Evolutionary conservation across 2,329 filamentous ascomycete species (phyloP), one percentile per base, ranked within the genome.

Genomic region (Fusarium algeriense): DNA sequence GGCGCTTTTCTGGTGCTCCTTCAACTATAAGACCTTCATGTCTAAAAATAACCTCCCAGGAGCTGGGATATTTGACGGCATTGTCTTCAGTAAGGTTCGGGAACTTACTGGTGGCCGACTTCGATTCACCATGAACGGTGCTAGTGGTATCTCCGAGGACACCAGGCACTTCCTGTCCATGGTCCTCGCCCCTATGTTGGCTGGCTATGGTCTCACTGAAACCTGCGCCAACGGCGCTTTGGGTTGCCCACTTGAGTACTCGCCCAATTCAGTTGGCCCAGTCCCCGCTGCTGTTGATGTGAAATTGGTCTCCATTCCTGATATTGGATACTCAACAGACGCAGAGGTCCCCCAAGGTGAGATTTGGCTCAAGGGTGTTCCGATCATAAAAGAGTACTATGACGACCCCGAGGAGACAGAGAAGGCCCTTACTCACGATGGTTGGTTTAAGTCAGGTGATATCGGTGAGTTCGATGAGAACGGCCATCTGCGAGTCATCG

Each of bases 381-480:
- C 91, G 66, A 91, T 98, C 48, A 89, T 93, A 58, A 86, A 86
- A 40, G 91, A 90, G 38, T 98, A 98, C 83, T 95, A 91, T 78
- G 86, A 96, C 67, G 93, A 98, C 79, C 91, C 93, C 19, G 90
- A 95, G 75, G 95, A 98, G 84, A 97, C 94, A 9, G 87, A 86
- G 76, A 91, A 92, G 78, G 87, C 92, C 7, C 88, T 95, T 70
- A 94, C 93, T 2, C 81, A 89, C 5, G 95, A 97, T 76, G 94
- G 94, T 50, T 98, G 96, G 96, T 98, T 98, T 88, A 95, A 92
- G 87, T 97, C 94, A 15, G 95, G 95, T 68, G 95, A 98, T 78
- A 96, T 98, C 80, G 95, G 95, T 76, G 93, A 98, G 80, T 96
- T 95, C 77, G 91, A 95, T 81, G 79, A 84, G 45, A 87, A 91